Conservation (phyloP, 2,329 filamentous ascomycete genomes). For the Colletotrichum filicis region DNA sequence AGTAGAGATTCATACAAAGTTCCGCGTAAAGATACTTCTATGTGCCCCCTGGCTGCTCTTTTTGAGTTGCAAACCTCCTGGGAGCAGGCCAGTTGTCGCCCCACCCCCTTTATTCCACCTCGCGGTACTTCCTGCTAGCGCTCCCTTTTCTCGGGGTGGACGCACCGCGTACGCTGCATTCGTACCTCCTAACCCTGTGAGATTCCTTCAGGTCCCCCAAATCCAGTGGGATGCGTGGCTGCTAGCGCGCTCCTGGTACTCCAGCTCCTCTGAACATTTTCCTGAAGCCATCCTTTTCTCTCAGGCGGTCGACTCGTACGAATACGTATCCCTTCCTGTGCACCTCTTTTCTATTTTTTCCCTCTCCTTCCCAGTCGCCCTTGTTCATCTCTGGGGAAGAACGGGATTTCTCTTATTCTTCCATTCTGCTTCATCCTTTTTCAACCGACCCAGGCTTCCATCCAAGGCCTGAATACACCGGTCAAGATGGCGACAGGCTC, state of each 20-base stretch:
- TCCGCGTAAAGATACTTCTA: background rate
- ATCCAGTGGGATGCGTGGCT: background rate
- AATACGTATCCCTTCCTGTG: conserved; percentile 2
- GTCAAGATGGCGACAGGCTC: conserved; percentile 72
- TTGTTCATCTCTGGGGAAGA: conserved; percentile 5
- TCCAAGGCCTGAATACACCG: conserved; percentile 25
- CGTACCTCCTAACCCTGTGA: conserved; percentile 28
- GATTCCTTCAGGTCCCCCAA: conserved; percentile 8
- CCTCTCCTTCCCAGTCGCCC: background rate
- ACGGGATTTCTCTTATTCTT: background rate
- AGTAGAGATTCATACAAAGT: background rate
- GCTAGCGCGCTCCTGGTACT: conserved; percentile 8
- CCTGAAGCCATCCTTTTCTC: conserved; percentile 15
- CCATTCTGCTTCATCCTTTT: conserved; percentile 11
- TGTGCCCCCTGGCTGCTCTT: background rate
- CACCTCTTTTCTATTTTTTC: background rate
- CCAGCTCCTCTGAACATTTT: conserved; percentile 28
- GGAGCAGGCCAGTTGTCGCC: conserved; percentile 28
- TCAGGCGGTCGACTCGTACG: background rate
- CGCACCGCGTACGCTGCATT: conserved; percentile 25
- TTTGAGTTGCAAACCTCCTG: conserved; percentile 19
- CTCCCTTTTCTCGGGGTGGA: conserved; percentile 24
- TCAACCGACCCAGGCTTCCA: background rate
- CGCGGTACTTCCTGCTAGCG: conserved; percentile 22
- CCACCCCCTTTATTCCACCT: conserved; percentile 21